Evolutionary conservation across 208 protist species (phyloP).

Genomic region (Trypanosoma rangeli): DNA sequence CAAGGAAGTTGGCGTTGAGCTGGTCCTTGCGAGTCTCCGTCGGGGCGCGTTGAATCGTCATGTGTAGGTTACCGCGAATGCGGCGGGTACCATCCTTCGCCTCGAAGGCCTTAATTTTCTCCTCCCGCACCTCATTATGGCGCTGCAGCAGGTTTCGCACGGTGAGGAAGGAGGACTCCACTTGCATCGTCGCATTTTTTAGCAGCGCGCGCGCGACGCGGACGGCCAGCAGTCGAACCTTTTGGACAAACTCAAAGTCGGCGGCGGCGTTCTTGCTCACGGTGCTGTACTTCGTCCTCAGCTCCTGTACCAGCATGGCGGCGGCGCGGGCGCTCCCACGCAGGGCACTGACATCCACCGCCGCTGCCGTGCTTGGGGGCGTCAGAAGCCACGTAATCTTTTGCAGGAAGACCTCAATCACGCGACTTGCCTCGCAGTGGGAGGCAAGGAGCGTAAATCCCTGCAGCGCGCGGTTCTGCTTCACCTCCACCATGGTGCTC

Average conservation of each 20-base stretch:
- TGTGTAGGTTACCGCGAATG: slow-evolving; percentile 76
- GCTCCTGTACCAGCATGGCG: slow-evolving; percentile 65
- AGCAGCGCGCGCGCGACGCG: slow-evolving; percentile 84
- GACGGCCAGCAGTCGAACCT: slow-evolving; percentile 79
- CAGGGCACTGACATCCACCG: slow-evolving; percentile 33
- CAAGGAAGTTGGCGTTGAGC: slow-evolving; percentile 72
- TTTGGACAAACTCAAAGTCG: slow-evolving; percentile 84
- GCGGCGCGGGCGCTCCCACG: slow-evolving; percentile 64
- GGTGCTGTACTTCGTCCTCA: slow-evolving; percentile 76
- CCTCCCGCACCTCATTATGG: slow-evolving; percentile 78
- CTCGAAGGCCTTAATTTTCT: slow-evolving; percentile 83
- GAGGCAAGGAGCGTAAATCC: slow-evolving; percentile 84
- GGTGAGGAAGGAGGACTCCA: slow-evolving; percentile 66
- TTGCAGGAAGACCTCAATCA: slow-evolving; percentile 80
- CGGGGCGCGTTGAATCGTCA: slow-evolving; percentile 56
- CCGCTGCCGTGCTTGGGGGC: slow-evolving; percentile 47
- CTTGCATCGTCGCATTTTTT: slow-evolving; percentile 78
- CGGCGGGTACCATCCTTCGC: slow-evolving; percentile 86
- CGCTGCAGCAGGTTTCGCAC: slow-evolving; percentile 59
- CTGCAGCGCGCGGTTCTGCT: slow-evolving; percentile 80
- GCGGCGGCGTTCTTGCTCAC: slow-evolving; percentile 68
- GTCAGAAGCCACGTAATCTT: slow-evolving; percentile 87
- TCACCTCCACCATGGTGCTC: slow-evolving; percentile 91
- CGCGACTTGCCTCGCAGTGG: slow-evolving; percentile 59
- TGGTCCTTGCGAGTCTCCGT: slow-evolving; percentile 54